These are phyloP conservation scores for Phytophthora pistaciae DNA, from an alignment of 352 stramenopile species.

Conservation along the genomic window DNA sequence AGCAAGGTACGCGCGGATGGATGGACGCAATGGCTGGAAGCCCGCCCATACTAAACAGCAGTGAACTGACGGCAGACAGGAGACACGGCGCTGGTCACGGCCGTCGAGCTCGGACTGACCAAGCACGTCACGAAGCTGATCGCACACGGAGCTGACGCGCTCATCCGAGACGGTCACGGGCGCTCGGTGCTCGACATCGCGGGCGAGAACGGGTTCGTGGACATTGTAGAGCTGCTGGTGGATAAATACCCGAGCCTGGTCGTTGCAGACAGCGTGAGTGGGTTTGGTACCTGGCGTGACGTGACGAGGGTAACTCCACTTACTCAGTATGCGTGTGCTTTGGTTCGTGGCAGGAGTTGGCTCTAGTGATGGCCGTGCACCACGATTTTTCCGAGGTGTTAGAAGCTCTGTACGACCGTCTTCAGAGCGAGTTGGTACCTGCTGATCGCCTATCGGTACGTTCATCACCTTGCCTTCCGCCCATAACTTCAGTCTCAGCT, in stretches of 20 bases:
- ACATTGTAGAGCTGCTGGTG: slow-evolving; percentile 35
- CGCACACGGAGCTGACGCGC: slow-evolving; percentile 26
- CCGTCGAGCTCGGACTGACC: slow-evolving; percentile 36
- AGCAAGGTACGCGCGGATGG: background rate
- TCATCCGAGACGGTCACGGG: slow-evolving; percentile 23
- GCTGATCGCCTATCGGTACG: background rate
- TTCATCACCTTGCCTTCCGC: too few species aligned
- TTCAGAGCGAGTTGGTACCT: background rate
- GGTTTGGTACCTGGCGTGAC: background rate
- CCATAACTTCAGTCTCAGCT: background rate
- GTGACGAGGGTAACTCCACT: too few species aligned
- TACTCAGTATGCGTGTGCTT: too few species aligned
- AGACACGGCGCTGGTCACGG: slow-evolving; percentile 12
- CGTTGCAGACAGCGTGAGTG: background rate
- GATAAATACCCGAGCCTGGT: background rate
- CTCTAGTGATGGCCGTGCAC: background rate
- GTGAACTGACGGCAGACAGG: background rate
- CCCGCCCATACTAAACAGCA: background rate
- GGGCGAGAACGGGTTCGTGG: slow-evolving; percentile 36
- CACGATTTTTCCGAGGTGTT: slow-evolving; percentile 9
- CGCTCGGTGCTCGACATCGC: slow-evolving; percentile 40
- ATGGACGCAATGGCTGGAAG: background rate
- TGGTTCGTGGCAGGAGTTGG: background rate
- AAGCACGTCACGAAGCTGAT: slow-evolving; percentile 22
- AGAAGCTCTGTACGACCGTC: background rate